These are phyloP conservation scores for Sclerotinia spermophila DNA, from an alignment of 2,329 filamentous ascomycete genomes.

Conservation along the genomic window DNA sequence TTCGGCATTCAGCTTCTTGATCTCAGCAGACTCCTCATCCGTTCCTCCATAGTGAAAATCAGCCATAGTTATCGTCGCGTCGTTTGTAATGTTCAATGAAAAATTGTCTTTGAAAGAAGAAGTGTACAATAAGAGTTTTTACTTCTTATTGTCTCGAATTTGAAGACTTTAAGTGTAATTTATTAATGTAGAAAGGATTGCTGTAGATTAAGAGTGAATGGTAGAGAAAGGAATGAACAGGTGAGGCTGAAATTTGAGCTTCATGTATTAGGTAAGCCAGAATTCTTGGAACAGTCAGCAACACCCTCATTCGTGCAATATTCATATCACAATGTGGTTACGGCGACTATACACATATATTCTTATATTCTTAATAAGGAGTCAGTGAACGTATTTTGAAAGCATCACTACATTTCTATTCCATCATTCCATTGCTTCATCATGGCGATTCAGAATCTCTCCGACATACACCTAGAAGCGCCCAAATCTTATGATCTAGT, in stretches of 20 bases:
- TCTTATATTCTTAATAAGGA: not conserved
- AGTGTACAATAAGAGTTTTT: not conserved
- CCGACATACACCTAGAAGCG: not conserved
- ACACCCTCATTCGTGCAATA: not conserved
- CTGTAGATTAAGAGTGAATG: not conserved
- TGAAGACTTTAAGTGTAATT: not conserved
- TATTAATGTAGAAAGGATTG: constrained; percentile 11
- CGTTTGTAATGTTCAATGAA: constrained; percentile 1
- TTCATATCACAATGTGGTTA: not conserved
- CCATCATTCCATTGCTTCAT: not conserved
- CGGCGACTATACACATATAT: not conserved
- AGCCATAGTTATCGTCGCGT: constrained; percentile 50
- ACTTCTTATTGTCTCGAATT: not conserved
- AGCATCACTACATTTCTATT: not conserved
- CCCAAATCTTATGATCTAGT: not conserved
- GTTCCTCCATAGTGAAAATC: constrained; percentile 71
- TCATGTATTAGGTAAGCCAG: not conserved
- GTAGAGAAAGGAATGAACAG: not conserved
- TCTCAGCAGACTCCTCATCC: constrained; percentile 78
- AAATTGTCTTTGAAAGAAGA: not conserved
- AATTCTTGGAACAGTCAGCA: constrained; percentile 2
- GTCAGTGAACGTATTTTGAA: not conserved
- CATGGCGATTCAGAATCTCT: not conserved
- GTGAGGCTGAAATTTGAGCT: constrained; percentile 14
- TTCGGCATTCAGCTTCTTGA: constrained; percentile 73